phyloP scores from a whole-genome alignment of 2,329 filamentous ascomycete genomes.

The Cryphonectria japonica region DNA sequence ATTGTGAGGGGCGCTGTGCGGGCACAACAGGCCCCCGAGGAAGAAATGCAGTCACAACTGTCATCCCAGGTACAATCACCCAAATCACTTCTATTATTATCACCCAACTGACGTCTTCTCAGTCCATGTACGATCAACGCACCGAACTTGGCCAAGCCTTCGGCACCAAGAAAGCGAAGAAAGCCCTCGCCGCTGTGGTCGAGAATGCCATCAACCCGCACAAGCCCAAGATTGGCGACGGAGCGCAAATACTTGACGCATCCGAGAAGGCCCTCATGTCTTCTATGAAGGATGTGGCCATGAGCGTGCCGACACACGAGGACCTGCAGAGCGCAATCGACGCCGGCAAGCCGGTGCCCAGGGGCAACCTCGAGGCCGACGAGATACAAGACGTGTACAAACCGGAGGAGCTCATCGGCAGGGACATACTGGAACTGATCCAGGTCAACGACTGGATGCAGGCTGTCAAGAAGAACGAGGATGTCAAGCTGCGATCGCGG shows the following conservation, averaged over 20 bases:
- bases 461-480: constrained; percentile 60
- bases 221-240: constrained; percentile 39
- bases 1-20: constrained; percentile 61
- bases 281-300: constrained; percentile 63
- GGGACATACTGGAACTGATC: constrained; percentile 68
- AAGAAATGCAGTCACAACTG: constrained; percentile 46
- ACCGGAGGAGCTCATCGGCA: constrained; percentile 66
- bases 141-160: constrained; percentile 77
- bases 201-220: constrained; percentile 69
- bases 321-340: constrained; percentile 68
- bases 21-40: constrained; percentile 55
- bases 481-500: constrained; percentile 60
- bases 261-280: constrained; percentile 64
- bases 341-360: constrained; percentile 72
- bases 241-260: constrained; percentile 55
- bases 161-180: constrained; percentile 84
- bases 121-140: constrained; percentile 65
- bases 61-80: constrained; percentile 42
- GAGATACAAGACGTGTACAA: constrained; percentile 76
- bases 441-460: constrained; percentile 77
- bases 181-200: constrained; percentile 69
- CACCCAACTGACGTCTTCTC: constrained; percentile 32
- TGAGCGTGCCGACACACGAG: constrained; percentile 68
- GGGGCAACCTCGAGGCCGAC: constrained; percentile 67
- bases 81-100: neutral